Evolutionary conservation across 768 basidiomycete species (phyloP).

Genomic region (Amanita phalloides): DNA sequence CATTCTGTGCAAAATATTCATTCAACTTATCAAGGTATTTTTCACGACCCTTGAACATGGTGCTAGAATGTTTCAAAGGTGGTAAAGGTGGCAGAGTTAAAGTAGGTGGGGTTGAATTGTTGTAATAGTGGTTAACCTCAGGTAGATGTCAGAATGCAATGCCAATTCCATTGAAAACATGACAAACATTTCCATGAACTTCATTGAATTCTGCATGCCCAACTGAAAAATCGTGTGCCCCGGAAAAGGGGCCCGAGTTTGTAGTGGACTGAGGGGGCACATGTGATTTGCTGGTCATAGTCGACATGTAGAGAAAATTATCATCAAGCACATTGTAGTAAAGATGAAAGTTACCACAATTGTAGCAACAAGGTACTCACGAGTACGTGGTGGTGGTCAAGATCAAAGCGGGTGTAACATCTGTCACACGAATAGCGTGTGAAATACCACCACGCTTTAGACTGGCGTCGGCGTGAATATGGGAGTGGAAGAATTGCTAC

Average conservation of each 20-base stretch:
- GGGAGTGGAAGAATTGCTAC: too few species aligned
- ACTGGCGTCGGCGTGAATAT: too few species aligned
- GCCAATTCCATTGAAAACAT: not conserved
- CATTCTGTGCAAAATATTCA: slow-evolving; percentile 3
- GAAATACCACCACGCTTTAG: too few species aligned
- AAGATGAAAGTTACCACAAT: too few species aligned
- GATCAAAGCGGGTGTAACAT: too few species aligned
- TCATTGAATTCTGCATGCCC: not conserved
- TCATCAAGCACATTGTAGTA: too few species aligned
- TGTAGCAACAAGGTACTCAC: too few species aligned
- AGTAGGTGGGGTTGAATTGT: not conserved
- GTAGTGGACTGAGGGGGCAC: not conserved
- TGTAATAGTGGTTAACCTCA: not conserved
- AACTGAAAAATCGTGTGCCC: not conserved
- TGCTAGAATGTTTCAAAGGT: not conserved
- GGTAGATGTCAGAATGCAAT: not conserved
- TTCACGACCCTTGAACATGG: slow-evolving; percentile 4
- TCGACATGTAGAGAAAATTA: too few species aligned
- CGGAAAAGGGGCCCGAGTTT: not conserved
- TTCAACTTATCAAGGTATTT: slow-evolving; percentile 6
- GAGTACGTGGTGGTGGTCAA: too few species aligned
- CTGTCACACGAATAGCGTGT: too few species aligned
- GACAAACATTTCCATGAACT: not conserved
- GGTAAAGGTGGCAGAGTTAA: not conserved
- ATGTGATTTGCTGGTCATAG: too few species aligned